A percentile compares a stretch with the other conserved stretches of the same genome.
Conservation (phyloP, 106 monocot species). For the Dactylorhiza incarnata region DNA sequence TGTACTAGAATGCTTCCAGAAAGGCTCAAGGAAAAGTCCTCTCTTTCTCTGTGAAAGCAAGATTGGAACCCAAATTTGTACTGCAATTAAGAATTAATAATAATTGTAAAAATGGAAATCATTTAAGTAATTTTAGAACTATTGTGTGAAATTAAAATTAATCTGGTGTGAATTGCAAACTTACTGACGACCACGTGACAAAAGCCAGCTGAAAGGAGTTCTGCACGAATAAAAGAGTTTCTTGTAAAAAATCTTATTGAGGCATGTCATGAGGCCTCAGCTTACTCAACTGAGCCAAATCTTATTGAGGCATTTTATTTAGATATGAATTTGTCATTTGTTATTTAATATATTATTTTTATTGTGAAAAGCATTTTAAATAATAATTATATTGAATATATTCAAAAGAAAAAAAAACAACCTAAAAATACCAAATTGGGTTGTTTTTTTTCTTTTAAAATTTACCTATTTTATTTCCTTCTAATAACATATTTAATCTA, state of each 20-base stretch:
- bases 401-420: no score
- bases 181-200: slow-evolving; percentile 14
- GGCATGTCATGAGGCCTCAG: no score
- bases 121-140: background rate
- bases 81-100: slow-evolving; percentile 18
- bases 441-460: no score
- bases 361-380: no score
- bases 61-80: slow-evolving; percentile 42
- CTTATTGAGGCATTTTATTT: no score
- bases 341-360: no score
- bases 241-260: background rate
- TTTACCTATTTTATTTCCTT: no score
- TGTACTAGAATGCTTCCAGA: slow-evolving; percentile 27
- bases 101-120: background rate
- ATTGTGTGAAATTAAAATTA: background rate
- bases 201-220: slow-evolving; percentile 26
- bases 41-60: slow-evolving; percentile 32
- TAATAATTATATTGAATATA: no score
- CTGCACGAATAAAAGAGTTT: slow-evolving; percentile 3
- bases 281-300: no score
- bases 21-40: slow-evolving; percentile 27
- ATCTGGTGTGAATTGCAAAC: background rate
- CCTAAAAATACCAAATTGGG: no score
- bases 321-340: no score
- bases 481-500: no score